Evolutionary conservation across 306 rosid genomes (phyloP), one percentile per base, ranked within the genome.

Genomic region (Dryas drummondii): DNA sequence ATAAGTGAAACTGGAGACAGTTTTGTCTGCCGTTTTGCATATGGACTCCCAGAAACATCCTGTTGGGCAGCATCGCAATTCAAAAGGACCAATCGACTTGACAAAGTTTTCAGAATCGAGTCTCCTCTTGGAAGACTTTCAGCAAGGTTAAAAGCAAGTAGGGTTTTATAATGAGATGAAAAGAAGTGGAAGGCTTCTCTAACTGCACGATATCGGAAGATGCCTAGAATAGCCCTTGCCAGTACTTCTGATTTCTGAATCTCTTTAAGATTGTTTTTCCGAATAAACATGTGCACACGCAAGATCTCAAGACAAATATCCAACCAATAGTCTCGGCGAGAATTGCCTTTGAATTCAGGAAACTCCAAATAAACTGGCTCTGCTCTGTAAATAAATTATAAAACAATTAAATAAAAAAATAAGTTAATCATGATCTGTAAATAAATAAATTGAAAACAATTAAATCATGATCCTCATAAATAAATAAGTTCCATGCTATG

Each of bases 121-220:
- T 94, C 99, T 82, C 99, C 96, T 76, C 97, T 66, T 4, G 97
- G 97, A 76, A 94, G 97, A 74, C 88, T 76, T 82, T 94, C 97
- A 59, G 97, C 91, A n/a, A 92, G 91, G 85, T 90, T 94, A 81
- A 92, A 94, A 64, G 85, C 77, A 70, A 92, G 99, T 57, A 94
- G 82, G 19, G 91, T 86, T 86, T 87, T 92, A 81, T 87, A 92
- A 71, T 85, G 86, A 63, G 96, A 82, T 51, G 92, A 56, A 60
- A 75, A 84, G 83, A 82, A 75, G 58, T 81, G 83, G 83, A 86
- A 90, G 81, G 90, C 96, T 75, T 94, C 99, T 80, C 84, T 88
- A 68, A 94, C 83, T 72, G 99, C 96, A 49, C 87, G 96, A 80
- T 73, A 86, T 64, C 96, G 88, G 73, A 85, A 83, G 78, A 90